These are phyloP conservation scores for Glaciozyma antarctica DNA, from an alignment of 768 basidiomycete genomes.

Conservation along the genomic window DNA sequence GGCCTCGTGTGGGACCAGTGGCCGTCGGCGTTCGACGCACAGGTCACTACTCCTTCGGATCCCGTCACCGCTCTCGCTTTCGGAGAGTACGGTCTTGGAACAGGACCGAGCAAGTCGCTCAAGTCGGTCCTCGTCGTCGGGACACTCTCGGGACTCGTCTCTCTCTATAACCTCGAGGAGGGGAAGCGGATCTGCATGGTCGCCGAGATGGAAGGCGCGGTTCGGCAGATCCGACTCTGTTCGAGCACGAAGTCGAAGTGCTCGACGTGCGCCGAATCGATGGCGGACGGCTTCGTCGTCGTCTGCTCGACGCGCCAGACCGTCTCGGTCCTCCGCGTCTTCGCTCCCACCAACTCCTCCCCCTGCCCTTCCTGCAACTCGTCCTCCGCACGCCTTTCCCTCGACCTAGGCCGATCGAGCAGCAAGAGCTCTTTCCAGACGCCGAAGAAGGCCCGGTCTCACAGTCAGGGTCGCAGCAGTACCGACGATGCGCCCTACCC, in stretches of 20 bases:
- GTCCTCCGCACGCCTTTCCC: not conserved
- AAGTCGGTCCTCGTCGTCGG: constrained; percentile 24
- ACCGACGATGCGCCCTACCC: constrained; percentile 9
- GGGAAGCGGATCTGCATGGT: constrained; percentile 46
- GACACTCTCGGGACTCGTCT: constrained; percentile 16
- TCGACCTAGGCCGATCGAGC: not conserved
- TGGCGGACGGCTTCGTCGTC: constrained; percentile 56
- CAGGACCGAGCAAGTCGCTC: not conserved
- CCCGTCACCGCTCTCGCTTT: constrained; percentile 4
- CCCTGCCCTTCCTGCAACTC: constrained; percentile 47
- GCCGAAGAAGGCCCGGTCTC: constrained; percentile 46
- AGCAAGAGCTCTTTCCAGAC: constrained; percentile 47
- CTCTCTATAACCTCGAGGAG: constrained; percentile 29
- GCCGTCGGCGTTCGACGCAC: not conserved
- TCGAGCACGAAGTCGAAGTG: constrained; percentile 46
- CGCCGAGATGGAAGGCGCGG: constrained; percentile 51
- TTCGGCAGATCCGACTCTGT: constrained; percentile 53
- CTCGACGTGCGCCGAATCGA: constrained; percentile 58
- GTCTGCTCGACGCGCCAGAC: constrained; percentile 57
- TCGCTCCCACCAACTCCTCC: constrained; percentile 47
- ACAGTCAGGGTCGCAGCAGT: not conserved
- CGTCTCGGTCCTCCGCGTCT: constrained; percentile 55
- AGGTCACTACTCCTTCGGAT: not conserved
- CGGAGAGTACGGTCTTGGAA: not conserved
- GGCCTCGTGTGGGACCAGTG: not conserved